Conservation (phyloP, 2,329 filamentous ascomycete species). For the Colletotrichum melonis region DNA sequence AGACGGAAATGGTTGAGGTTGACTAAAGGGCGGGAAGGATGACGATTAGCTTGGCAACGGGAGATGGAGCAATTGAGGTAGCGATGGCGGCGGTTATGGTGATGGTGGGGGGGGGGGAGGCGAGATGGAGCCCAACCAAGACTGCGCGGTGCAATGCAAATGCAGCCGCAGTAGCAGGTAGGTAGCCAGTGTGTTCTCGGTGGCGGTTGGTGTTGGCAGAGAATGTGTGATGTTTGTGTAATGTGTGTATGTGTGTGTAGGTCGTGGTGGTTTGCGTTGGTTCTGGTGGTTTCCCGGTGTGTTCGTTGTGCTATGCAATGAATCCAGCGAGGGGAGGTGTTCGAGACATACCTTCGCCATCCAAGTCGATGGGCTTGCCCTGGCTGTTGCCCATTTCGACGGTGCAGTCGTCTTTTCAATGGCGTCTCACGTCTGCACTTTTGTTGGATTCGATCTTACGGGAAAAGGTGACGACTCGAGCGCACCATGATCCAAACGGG, state of each 20-base stretch:
- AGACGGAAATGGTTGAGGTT: constrained; percentile 98
- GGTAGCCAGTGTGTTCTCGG: not conserved
- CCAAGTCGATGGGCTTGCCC: constrained; percentile 91
- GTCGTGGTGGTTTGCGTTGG: not conserved
- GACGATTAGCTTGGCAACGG: constrained; percentile 19
- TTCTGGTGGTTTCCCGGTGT: not conserved
- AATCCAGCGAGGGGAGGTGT: constrained; percentile 13
- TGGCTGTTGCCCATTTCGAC: constrained; percentile 88
- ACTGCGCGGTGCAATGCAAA: not conserved
- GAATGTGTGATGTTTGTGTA: not conserved
- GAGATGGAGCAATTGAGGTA: not conserved
- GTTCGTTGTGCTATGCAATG: not conserved
- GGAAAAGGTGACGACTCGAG: constrained; percentile 17
- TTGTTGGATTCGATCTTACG: constrained; percentile 33
- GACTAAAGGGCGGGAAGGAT: constrained; percentile 62
- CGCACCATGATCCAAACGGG: constrained; percentile 34
- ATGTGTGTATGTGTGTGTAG: not conserved
- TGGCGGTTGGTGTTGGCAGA: not conserved
- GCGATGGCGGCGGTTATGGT: not conserved
- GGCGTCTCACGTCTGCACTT: constrained; percentile 34
- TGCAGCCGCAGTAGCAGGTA: not conserved
- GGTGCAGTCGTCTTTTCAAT: constrained; percentile 35
- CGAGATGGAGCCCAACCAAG: not conserved
- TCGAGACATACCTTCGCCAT: constrained; percentile 83
- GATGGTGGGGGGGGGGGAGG: not conserved